A percentile compares a stretch with the other conserved stretches of the same genome.
Conservation (phyloP, 805 yeast species). For the Schwanniomyces yamadae region DNA sequence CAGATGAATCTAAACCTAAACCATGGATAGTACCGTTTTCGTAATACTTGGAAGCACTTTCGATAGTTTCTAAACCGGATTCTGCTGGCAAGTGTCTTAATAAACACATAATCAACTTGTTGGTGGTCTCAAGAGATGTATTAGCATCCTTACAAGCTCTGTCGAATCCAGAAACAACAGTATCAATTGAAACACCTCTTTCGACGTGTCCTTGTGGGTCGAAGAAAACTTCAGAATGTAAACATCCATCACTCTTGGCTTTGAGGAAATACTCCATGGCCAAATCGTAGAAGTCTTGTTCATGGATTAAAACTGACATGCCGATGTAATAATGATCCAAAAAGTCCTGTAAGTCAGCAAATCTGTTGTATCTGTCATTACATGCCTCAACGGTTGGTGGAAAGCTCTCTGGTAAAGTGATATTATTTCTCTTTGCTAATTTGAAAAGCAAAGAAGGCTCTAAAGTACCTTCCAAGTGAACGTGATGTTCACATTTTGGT, state of each 20-base stretch:
- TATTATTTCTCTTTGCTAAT: constrained; percentile 42
- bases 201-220: constrained; percentile 85
- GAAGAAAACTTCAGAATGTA: constrained; percentile 75
- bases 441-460: constrained; percentile 13
- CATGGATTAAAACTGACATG: constrained; percentile 67
- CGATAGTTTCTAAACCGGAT: constrained; percentile 57
- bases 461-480: constrained; percentile 47
- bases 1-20: constrained; percentile 80
- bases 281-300: constrained; percentile 72
- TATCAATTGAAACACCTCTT: constrained; percentile 58
- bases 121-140: constrained; percentile 57
- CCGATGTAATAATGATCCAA: constrained; percentile 79
- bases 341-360: constrained; percentile 73
- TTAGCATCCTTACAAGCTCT: constrained; percentile 67
- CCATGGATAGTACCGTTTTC: constrained; percentile 65
- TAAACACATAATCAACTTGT: constrained; percentile 78
- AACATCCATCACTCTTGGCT: constrained; percentile 57
- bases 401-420: constrained; percentile 59
- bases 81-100: constrained; percentile 70
- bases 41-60: constrained; percentile 50
- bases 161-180: constrained; percentile 63
- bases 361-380: constrained; percentile 56
- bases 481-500: constrained; percentile 87
- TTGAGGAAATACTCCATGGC: constrained; percentile 71
- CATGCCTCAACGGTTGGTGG: constrained; percentile 61